Conservation (phyloP, 129 eudicot species). For the Pseudognaphalium luteoalbum region DNA sequence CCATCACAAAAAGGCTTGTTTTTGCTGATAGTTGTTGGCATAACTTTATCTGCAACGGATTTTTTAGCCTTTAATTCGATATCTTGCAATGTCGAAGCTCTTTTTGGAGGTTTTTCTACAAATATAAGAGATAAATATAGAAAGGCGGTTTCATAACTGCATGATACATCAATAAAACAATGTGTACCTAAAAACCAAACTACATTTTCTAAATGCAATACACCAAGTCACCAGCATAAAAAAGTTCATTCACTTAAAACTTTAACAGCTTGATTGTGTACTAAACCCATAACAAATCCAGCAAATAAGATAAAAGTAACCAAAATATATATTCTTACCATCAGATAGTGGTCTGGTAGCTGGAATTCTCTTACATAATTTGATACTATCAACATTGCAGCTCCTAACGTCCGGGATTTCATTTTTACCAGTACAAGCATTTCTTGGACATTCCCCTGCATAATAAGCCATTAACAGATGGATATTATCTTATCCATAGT, state of each 20-base stretch:
- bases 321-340: conserved; percentile 28
- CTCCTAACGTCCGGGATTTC: conserved; percentile 18
- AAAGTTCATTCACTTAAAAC: neutral
- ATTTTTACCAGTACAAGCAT: conserved; percentile 27
- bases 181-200: neutral
- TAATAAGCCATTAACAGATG: conserved; percentile 23
- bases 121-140: conserved; percentile 16
- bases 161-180: conserved; percentile 13
- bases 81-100: conserved; percentile 33
- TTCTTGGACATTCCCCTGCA: conserved; percentile 39
- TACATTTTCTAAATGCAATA: neutral
- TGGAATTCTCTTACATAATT: conserved; percentile 29
- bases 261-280: neutral
- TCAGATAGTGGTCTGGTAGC: conserved; percentile 32
- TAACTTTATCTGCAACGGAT: conserved; percentile 28
- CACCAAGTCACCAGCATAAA: neutral
- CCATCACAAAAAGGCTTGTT: conserved; percentile 51
- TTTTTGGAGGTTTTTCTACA: conserved; percentile 41
- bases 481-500: conserved; percentile 20
- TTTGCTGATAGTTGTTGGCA: conserved; percentile 25
- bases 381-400: neutral
- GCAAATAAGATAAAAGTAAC: neutral
- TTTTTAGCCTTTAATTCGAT: conserved; percentile 29
- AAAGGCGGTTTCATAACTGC: conserved; percentile 9
- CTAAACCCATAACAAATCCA: conserved; percentile 11